Evolutionary conservation across 495 filamentous ascomycete species (phyloP), one percentile per base, ranked within the genome.

Genomic region (Podospora pseudopauciseta): DNA sequence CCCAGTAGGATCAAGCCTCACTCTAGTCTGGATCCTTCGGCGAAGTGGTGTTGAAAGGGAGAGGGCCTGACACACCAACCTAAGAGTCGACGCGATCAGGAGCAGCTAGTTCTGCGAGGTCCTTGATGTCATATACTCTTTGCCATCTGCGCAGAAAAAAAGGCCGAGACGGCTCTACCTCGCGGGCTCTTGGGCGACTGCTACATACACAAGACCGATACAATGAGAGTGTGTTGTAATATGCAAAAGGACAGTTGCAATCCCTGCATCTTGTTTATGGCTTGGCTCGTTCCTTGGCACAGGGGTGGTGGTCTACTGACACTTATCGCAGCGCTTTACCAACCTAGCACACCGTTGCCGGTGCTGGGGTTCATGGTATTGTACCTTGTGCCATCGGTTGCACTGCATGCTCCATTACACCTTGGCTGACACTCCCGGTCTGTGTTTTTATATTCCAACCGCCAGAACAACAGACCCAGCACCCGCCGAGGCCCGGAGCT

Each of bases 281-380:
- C 59, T 61, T 61, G 59, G 27, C 61, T 23, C 27, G 1, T 39
- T 28, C 61, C 61, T 63, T 63, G 61, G 61, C 61, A 27, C 61
- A 49, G 27, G 34, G 61, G 27, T 16, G 30, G 30, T 4, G 30
- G 39, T 49, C 39, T 13, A 49, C 39, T 11, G 6, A 49, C 39
- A 49, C 39, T 49, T 49, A 49, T 49, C 39, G 39, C 39, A 11
- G 39, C 39, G 39, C 39, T 2, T 28, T 28, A 32, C 59, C 20
- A 61, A 18, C 59, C 20, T 49, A 49, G 39, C 39, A 49, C 39
- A 49, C 39, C 39, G 13, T 49, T 49, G 39, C 39, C 39, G 39
- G 39, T 49, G 39, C 0, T 49, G 39, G 39, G 39, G 13, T 49
- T 49, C 39, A 13, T 49, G 39, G 39, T 49, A 49, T 13, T 9